Conservation (phyloP, 352 stramenopile species). For the Globisporangium cystogenes region DNA sequence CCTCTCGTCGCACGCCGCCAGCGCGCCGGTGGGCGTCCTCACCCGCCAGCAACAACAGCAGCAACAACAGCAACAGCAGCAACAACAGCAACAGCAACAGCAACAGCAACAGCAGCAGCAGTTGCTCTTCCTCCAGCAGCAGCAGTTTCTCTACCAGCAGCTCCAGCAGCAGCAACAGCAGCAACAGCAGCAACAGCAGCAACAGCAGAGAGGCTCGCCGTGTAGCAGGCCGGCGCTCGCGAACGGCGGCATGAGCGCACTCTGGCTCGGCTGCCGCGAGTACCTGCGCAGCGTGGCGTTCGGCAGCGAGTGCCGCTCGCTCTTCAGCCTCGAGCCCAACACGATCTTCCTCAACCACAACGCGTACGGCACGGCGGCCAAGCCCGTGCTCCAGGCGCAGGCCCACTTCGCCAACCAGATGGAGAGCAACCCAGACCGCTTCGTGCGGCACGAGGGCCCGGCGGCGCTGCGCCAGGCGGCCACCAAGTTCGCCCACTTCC, state of each 20-base stretch:
- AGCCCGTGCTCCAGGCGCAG: constrained; percentile 75
- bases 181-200: constrained; percentile 5
- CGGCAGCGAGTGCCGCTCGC: constrained; percentile 56
- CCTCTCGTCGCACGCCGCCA: constrained; percentile 12
- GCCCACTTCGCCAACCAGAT: constrained; percentile 86
- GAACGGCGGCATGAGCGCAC: constrained; percentile 50
- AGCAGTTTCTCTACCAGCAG: constrained; percentile 11
- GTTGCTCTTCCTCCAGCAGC: constrained; percentile 1
- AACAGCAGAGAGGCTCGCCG: constrained; percentile 2
- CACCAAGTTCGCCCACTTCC: constrained; percentile 53
- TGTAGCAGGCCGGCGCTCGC: not conserved
- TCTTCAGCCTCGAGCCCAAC: constrained; percentile 80
- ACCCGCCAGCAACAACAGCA: constrained; percentile 20
- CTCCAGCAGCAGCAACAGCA: constrained; percentile 10
- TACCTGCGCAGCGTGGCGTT: constrained; percentile 58
- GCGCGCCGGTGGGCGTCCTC: constrained; percentile 1
- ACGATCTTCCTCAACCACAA: constrained; percentile 82
- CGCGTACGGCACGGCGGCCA: constrained; percentile 67
- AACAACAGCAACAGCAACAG: constrained; percentile 12
- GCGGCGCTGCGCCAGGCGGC: constrained; percentile 59
- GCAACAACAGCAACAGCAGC: constrained; percentile 4
- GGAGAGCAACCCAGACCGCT: constrained; percentile 84
- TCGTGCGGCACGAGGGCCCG: constrained; percentile 64
- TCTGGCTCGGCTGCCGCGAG: constrained; percentile 56
- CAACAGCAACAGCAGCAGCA: constrained; percentile 5